Evolutionary conservation across 176 grass and related monocot species (phyloP).

Genomic region (Pontederia paniculata): DNA sequence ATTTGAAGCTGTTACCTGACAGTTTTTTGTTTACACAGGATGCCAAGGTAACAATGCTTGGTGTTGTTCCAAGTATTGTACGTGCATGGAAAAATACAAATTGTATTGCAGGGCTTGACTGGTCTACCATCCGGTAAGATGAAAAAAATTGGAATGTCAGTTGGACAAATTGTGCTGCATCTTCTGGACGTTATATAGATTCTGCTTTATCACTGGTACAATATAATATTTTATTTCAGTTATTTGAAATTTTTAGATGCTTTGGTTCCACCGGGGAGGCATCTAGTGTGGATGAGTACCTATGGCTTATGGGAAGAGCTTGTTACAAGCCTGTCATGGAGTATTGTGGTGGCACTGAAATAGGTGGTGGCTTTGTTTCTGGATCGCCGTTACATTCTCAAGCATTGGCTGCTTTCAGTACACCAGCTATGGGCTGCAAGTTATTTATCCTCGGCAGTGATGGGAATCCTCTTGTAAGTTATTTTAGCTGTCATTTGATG

Average conservation of each 20-base stretch:
- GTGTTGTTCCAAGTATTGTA: constrained; percentile 87
- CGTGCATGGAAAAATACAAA: constrained; percentile 80
- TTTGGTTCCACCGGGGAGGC: constrained; percentile 95
- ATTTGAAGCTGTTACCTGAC: background rate
- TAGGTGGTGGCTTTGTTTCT: constrained; percentile 79
- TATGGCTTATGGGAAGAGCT: constrained; percentile 98
- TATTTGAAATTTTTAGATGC: constrained; percentile 49
- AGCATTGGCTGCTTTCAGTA: constrained; percentile 89
- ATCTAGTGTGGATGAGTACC: constrained; percentile 94
- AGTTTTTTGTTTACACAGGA: constrained; percentile 31
- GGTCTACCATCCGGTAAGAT: constrained; percentile 70
- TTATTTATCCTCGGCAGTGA: constrained; percentile 65
- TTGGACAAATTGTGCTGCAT: background rate
- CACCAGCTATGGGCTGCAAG: constrained; percentile 74
- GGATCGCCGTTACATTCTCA: constrained; percentile 79
- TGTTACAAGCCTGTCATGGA: constrained; percentile 92
- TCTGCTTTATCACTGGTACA: constrained; percentile 2
- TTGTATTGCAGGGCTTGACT: constrained; percentile 74
- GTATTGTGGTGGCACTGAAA: constrained; percentile 92
- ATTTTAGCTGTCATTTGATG: background rate
- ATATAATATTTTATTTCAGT: constrained; percentile 5
- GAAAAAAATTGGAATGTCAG: background rate
- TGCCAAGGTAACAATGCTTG: constrained; percentile 96
- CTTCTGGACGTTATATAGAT: constrained; percentile 20
- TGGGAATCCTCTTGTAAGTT: constrained; percentile 64